Percentiles rank a stretch among this genome's conserved stretches.
These are phyloP conservation scores for Bromus sterilis DNA, from an alignment of 176 grass and related monocot genomes.

Conservation along the genomic window DNA sequence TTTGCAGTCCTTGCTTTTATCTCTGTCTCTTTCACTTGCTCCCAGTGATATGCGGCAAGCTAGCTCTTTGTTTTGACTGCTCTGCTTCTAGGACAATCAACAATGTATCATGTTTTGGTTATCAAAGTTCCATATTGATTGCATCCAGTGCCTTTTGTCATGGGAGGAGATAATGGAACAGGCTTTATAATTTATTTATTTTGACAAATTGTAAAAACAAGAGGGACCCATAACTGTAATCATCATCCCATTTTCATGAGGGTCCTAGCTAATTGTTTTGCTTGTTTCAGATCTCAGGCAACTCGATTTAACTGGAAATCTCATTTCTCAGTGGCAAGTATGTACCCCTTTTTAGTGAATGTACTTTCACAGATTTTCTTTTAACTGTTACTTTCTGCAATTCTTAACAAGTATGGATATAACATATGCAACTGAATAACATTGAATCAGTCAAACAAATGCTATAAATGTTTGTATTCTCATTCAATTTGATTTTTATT, in stretches of 20 bases:
- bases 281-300: conserved; percentile 72
- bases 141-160: too few relatives aligned
- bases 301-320: conserved; percentile 95
- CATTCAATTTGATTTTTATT: background rate
- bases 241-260: background rate
- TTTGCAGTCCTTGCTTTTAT: background rate
- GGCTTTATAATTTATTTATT: too few relatives aligned
- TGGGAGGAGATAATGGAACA: too few relatives aligned
- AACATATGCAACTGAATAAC: background rate
- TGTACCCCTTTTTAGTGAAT: background rate
- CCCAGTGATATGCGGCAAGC: background rate
- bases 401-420: background rate
- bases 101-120: background rate
- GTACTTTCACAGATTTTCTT: background rate
- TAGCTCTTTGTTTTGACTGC: background rate
- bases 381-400: background rate
- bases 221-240: background rate
- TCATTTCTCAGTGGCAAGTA: conserved; percentile 88
- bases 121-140: too few relatives aligned
- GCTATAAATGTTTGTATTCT: background rate
- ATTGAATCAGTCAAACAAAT: background rate
- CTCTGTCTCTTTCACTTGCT: background rate
- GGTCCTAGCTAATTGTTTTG: background rate
- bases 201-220: too few relatives aligned
- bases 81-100: background rate